Evolutionary conservation across 345 rosid species (phyloP), one percentile per base, ranked within the genome.

Genomic region (Populus euphratica): DNA sequence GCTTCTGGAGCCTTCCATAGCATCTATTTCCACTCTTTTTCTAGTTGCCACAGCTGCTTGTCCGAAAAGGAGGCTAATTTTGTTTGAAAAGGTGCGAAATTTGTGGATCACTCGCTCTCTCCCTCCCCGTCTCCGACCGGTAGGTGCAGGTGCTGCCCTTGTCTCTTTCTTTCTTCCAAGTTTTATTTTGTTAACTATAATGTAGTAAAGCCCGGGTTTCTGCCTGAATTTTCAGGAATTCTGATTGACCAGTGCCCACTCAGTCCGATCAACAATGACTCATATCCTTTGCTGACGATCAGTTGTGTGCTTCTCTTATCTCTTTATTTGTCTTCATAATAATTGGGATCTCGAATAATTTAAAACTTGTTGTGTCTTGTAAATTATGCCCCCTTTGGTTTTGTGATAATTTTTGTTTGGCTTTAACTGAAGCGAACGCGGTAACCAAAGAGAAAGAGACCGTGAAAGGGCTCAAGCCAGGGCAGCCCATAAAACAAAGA

Each of bases 391-490:
- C 13, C 13, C 16, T 59, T 73, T 31, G 75, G 43, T 17, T 68
- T 62, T 68, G 43, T 77, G 76, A 52, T 68, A 6, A 8, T 12
- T 3, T 35, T 17, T 75, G 41, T 68, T 77, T 69, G 62, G 6
- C 73, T 77, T 80, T 73, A 77, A 77, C 77, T 73, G 80, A 76
- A 77, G 80, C 84, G 70, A 77, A 89, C 87, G 90, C 71, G 92
- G 90, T 23, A 89, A 75, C 75, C 92, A 89, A 86, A 87, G 92
- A 69, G 92, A 89, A 2, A 73, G 78, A 38, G 92, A 89, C 66
- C 88, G 92, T 17, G 89, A 87, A 79, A 81, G 90, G 73, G 86
- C 92, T 16, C 83, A 83, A 70, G 72, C 92, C 38, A 81, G 90
- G 49, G 14, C 23, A 59, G 25, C 16, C 63, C 33, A 39, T 70